Conservation (phyloP, 2,329 filamentous ascomycete species). For the Colletotrichum plurivorum region DNA sequence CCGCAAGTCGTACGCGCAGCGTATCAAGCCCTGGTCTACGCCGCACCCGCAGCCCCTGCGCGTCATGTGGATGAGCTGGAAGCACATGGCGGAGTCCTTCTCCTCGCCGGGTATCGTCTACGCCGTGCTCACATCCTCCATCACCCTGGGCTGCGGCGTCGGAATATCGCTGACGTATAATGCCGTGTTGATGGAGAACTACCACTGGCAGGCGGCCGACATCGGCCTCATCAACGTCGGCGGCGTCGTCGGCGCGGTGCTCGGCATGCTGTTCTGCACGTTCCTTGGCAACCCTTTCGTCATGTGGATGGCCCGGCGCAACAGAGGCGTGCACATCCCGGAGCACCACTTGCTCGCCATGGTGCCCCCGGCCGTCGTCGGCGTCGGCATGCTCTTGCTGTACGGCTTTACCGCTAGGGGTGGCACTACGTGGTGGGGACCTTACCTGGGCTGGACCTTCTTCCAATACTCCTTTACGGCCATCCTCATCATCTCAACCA, state of each 20-base stretch:
- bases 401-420: conserved; percentile 39
- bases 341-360: conserved; percentile 43
- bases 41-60: conserved; percentile 39
- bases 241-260: conserved; percentile 59
- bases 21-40: conserved; percentile 48
- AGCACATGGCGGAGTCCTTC: conserved; percentile 41
- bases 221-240: conserved; percentile 63
- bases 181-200: conserved; percentile 49
- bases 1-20: conserved; percentile 45
- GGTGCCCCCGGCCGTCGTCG: conserved; percentile 39
- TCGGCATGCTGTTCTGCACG: conserved; percentile 45
- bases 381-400: conserved; percentile 41
- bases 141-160: conserved; percentile 53
- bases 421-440: conserved; percentile 37
- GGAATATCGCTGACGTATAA: conserved; percentile 56
- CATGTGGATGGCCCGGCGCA: conserved; percentile 42
- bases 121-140: conserved; percentile 53
- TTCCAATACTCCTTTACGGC: conserved; percentile 47
- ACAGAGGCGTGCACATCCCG: conserved; percentile 42
- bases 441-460: conserved; percentile 49
- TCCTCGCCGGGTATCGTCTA: conserved; percentile 55
- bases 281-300: conserved; percentile 41
- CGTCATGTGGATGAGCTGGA: conserved; percentile 37
- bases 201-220: conserved; percentile 48
- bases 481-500: conserved; percentile 48